Evolutionary conservation across 495 filamentous ascomycete species (phyloP), one percentile per base, ranked within the genome.

Genomic region (Pseudoneurospora amorphoporcata): DNA sequence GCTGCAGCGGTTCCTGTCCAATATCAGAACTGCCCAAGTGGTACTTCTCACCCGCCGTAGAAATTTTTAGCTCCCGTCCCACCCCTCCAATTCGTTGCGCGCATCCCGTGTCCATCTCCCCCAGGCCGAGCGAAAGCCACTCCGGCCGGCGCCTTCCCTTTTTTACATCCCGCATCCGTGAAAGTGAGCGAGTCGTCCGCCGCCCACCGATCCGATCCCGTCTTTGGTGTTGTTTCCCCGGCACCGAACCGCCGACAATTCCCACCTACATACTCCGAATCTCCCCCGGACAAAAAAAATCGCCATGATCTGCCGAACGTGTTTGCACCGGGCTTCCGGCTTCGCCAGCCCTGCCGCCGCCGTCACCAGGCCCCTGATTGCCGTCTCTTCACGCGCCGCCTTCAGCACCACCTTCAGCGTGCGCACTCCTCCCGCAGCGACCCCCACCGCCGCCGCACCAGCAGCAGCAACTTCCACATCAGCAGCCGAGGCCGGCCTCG

Each of bases 241-340:
- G 53, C 17, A 40, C 41, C 68, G 17, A 35, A 68, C 39, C n/a
- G 19, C 61, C 65, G 39, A 38, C 68, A 45, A 35, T 42, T 4
- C 19, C 68, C 68, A 29, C 61, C 61, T 32, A 69, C 71, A 41
- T n/a, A 70, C 58, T 29, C 47, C 23, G 69, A 73, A 9, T 39
- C 29, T 17, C n/a, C 19, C 53, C 53, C 39, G 14, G 41, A 38
- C 6, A 40, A 14, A n/a, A 40, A 72, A n/a, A 23, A 37, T 45
- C 71, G 12, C 77, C 73, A 86, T 86, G 84, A 85, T 86, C 75
- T 86, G 84, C 77, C 76, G 78, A 70, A 79, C 83, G 38, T 85
- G 82, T 77, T 82, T 85, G 58, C 80, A 80, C 68, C 81, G 77
- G 70, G 81, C 78, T 69, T 74, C 82, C 6, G 76, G 79, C 45